Base-by-base conservation (phyloP, 768 basidiomycete genomes). In the Naganishia randhawae region DNA sequence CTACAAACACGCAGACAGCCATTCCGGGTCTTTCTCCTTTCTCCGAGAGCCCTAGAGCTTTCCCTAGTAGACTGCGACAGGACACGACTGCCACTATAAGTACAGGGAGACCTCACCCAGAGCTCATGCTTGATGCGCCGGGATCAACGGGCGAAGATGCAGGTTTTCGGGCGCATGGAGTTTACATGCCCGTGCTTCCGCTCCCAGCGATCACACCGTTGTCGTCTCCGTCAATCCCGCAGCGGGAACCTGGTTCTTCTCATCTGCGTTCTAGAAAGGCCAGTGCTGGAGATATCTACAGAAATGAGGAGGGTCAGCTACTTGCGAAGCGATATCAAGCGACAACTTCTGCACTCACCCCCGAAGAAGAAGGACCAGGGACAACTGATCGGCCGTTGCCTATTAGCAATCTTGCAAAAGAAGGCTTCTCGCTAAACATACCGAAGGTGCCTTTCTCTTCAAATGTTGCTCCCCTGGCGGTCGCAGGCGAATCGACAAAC, bases 51-150 rank as follows among this genome's bases (percentile, higher is more conserved):
- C 57, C 37, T 6, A 39, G 22, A 3, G 57, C 37, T n/a, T 61
- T 61, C 37, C 57, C 57, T 37, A 41, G 57, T 61, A 35, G 57
- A 39, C 37, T 41, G 2, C 35, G 57, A 33, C 33, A 32, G 37
- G 31, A 33, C n/a, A 31, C 14, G 32, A 22, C 54, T 17, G 33
- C 54, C 25, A n/a, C 19, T 3, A 16, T 48, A 17, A 22, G 45
- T 22, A 6, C 19, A 22, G n/a, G 25, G 7, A 22, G 45, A 11
- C 1, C 7, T n/a, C 45, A 48, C 19, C n/a, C n/a, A 4, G 6
- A 3, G 19, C 45, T 22, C 7, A n/a, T 22, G 11, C 6, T 37
- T 10, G 37, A 25, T 41, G n/a, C 16, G 22, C 22, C 35, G 22
- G 37, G n/a, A 48, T 7, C 45, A 22, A 48, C 11, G 13, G 45